Evolutionary conservation across 2,329 filamentous ascomycete genomes (phyloP), one percentile per base, ranked within the genome.

Genomic region (Rhexocercosporidium sp.): DNA sequence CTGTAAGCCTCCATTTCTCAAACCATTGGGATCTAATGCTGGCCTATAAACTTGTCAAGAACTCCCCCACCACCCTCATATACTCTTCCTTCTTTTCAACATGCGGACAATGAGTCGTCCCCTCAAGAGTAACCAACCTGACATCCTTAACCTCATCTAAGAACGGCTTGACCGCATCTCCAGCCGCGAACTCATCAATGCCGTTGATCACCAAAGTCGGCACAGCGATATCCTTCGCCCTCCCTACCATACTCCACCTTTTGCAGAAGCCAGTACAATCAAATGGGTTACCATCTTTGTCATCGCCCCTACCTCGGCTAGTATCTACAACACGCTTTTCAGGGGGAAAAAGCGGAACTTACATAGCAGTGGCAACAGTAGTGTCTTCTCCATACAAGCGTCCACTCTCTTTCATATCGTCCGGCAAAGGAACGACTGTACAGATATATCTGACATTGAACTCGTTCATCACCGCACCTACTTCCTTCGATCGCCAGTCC

Each of bases 121-220:
- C 60, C 4, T 69, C 64, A 18, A 77, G 68, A 18, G 69, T 75
- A 20, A 80, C 72, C 79, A 79, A 82, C 67, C 79, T 81, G 27
- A 79, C 78, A 65, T 75, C 76, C 7, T 67, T 70, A 22, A 81
- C 80, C 9, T 76, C 71, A 3, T 75, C 64, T 66, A 79, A 80
- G 69, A 74, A 81, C 0, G 78, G 75, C 61, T 67, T 71, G 12
- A 77, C 71, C n/a, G 72, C 74, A 53, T 76, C 72, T 67, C 81
- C 70, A 59, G 41, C 29, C 4, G 68, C 70, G 16, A 62, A 63
- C 64, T 82, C 81, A 66, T 77, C 79, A 44, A 75, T 73, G 7
- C 80, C 81, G 71, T 82, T 82, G 56, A 81, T 76, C 0, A 83
- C 69, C 59, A 83, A 65, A 3, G 78, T 79, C 20, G 77, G 74